Evolutionary conservation across 1,284 basidiomycete genomes (phyloP).

Genomic region (Athelia psychrophila): DNA sequence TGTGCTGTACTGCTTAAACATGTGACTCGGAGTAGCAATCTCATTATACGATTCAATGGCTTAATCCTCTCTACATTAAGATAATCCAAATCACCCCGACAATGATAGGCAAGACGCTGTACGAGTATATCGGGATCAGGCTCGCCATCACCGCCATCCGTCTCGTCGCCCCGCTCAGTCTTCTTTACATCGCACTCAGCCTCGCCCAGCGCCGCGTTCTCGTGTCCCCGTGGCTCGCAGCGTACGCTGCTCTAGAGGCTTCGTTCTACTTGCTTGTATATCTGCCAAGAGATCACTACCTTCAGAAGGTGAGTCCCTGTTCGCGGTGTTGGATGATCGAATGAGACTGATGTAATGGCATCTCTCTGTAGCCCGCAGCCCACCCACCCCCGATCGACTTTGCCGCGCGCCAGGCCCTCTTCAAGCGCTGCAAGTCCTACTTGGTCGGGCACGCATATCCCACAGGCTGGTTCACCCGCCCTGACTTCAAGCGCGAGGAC

Average conservation of each 20-base stretch:
- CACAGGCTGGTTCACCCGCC: constrained; percentile 53
- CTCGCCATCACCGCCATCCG: neutral
- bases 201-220: neutral
- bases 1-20: no score
- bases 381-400: constrained; percentile 39
- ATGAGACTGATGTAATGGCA: constrained; percentile 1
- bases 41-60: no score
- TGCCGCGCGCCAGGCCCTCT: constrained; percentile 44
- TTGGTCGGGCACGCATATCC: constrained; percentile 31
- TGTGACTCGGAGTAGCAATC: no score
- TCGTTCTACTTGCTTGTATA: constrained; percentile 50
- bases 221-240: constrained; percentile 20
- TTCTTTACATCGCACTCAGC: neutral
- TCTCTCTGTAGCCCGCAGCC: constrained; percentile 33
- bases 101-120: neutral
- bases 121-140: neutral
- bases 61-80: neutral
- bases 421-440: constrained; percentile 38
- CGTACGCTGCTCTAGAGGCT: constrained; percentile 40
- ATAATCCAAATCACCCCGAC: neutral
- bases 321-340: no score
- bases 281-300: constrained; percentile 36
- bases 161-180: neutral
- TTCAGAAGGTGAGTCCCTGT: constrained; percentile 44
- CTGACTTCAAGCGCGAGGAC: constrained; percentile 42